A percentile compares a stretch with the other conserved stretches of the same genome.
Conservation (phyloP, 2,329 filamentous ascomycete genomes). For the Tympanopsis confertula region DNA sequence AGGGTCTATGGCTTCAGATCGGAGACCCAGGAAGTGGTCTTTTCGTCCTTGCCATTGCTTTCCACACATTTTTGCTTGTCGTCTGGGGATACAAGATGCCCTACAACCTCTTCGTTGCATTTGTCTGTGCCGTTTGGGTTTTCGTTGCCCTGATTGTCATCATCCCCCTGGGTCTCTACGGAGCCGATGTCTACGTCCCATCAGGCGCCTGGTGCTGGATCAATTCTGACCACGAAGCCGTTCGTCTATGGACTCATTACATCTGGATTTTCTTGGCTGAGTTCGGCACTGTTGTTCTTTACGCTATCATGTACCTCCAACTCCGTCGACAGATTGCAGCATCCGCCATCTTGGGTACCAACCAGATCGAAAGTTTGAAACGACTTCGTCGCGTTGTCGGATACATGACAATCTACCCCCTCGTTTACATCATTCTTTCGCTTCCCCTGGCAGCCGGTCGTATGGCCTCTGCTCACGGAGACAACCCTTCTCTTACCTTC, state of each 20-base stretch:
- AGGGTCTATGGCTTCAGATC: conserved; percentile 41
- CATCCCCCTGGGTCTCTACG: conserved; percentile 28
- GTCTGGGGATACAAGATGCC: conserved; percentile 28
- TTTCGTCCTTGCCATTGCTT: conserved; percentile 38
- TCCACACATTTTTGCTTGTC: conserved; percentile 41
- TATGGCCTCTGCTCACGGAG: conserved; percentile 33
- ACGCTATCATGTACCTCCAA: conserved; percentile 22
- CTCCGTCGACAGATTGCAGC: conserved; percentile 9
- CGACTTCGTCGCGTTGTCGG: conserved; percentile 23
- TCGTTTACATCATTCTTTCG: conserved; percentile 36
- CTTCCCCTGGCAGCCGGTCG: conserved; percentile 35
- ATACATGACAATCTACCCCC: conserved; percentile 37
- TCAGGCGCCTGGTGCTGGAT: conserved; percentile 47
- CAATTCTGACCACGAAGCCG: conserved; percentile 24
- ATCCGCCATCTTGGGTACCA: conserved; percentile 3
- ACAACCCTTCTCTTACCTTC: conserved; percentile 20
- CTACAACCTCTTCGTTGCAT: conserved; percentile 22
- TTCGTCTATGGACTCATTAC: conserved; percentile 39
- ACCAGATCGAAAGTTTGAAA: conserved; percentile 8
- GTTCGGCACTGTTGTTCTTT: conserved; percentile 36
- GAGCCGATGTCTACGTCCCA: conserved; percentile 30
- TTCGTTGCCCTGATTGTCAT: conserved; percentile 29
- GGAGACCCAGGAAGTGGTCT: conserved; percentile 39
- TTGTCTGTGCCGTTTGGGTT: conserved; percentile 25
- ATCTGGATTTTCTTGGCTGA: conserved; percentile 42